Percentiles rank a stretch among this genome's conserved stretches.
Evolutionary conservation across 225 moss, liverwort and hornwort species (phyloP).

Genomic region (Bryoerythrophyllum caledonicum): DNA sequence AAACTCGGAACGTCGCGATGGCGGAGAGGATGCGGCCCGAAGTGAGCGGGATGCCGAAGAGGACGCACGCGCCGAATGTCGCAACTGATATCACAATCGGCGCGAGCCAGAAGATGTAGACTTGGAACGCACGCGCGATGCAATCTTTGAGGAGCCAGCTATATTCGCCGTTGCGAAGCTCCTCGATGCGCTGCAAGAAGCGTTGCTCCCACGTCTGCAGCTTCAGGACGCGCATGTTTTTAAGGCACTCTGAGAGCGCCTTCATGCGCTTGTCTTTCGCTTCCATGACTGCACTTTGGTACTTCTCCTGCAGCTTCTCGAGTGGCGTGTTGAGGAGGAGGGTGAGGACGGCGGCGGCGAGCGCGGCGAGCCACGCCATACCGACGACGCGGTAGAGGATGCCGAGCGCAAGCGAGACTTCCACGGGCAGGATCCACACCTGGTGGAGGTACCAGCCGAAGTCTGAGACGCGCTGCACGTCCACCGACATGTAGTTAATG

Average conservation of each 20-base stretch:
- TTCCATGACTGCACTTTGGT: constrained; percentile 54
- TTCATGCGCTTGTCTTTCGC: constrained; percentile 74
- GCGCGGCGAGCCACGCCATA: constrained; percentile 60
- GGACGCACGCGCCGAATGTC: constrained; percentile 84
- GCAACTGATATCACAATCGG: constrained; percentile 76
- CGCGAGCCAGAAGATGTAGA: constrained; percentile 70
- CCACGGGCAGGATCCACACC: constrained; percentile 60
- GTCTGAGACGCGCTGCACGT: constrained; percentile 51
- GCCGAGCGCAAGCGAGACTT: constrained; percentile 41
- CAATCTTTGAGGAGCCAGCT: constrained; percentile 59
- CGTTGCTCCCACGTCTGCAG: constrained; percentile 86
- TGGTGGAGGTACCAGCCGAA: constrained; percentile 59
- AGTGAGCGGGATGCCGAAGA: constrained; percentile 71
- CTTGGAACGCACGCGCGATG: constrained; percentile 47
- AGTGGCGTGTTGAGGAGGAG: constrained; percentile 56
- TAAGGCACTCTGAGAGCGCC: constrained; percentile 56
- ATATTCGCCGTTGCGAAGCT: constrained; percentile 66
- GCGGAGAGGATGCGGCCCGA: constrained; percentile 80
- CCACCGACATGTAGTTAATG: constrained; percentile 68
- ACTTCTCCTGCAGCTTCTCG: constrained; percentile 56
- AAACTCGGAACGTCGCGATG: constrained; percentile 73
- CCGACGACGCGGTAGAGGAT: constrained; percentile 63
- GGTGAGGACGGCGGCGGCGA: constrained; percentile 41
- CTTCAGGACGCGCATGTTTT: constrained; percentile 89
- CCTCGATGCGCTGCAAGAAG: constrained; percentile 68